phyloP scores from a whole-genome alignment of 164 flowering plant species.

The Litsea cubeba region DNA sequence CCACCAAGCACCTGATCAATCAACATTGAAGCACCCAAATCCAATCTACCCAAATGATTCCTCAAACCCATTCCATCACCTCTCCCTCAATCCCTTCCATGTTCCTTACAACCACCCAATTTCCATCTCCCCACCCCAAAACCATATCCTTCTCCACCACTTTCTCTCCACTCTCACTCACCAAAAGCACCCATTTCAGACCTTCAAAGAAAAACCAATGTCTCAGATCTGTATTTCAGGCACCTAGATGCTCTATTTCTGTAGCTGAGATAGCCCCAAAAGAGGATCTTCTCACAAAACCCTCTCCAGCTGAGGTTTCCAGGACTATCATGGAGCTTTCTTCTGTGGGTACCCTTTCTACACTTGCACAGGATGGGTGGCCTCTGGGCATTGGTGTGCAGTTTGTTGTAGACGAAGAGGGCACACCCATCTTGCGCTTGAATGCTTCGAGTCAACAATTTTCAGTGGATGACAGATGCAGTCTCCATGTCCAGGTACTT shows the following conservation, averaged over 20 bases:
- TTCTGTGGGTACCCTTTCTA: slow-evolving; percentile 67
- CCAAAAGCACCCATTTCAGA: slow-evolving; percentile 14
- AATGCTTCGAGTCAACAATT: slow-evolving; percentile 25
- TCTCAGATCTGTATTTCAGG: slow-evolving; percentile 18
- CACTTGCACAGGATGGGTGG: slow-evolving; percentile 60
- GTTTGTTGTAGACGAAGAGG: slow-evolving; percentile 67
- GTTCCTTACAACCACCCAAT: slow-evolving; percentile 14
- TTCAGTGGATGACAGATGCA: slow-evolving; percentile 42
- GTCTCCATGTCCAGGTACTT: slow-evolving; percentile 81
- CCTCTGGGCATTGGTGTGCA: slow-evolving; percentile 73
- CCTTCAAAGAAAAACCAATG: slow-evolving; percentile 22
- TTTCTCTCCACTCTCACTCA: neutral
- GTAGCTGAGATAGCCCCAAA: slow-evolving; percentile 26
- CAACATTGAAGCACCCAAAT: neutral
- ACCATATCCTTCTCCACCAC: slow-evolving; percentile 3
- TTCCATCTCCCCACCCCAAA: slow-evolving; percentile 10
- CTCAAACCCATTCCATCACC: slow-evolving; percentile 4
- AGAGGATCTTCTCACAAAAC: slow-evolving; percentile 31
- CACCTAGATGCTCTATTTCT: slow-evolving; percentile 60
- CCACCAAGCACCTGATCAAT: neutral
- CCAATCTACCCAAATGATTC: slow-evolving; percentile 1
- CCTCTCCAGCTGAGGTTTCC: slow-evolving; percentile 81
- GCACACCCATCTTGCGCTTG: slow-evolving; percentile 70
- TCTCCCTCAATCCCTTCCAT: slow-evolving; percentile 21
- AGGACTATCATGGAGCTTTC: slow-evolving; percentile 85